Base-by-base conservation (phyloP, 225 moss, liverwort and hornwort genomes). In the Anthoceros angustus region DNA sequence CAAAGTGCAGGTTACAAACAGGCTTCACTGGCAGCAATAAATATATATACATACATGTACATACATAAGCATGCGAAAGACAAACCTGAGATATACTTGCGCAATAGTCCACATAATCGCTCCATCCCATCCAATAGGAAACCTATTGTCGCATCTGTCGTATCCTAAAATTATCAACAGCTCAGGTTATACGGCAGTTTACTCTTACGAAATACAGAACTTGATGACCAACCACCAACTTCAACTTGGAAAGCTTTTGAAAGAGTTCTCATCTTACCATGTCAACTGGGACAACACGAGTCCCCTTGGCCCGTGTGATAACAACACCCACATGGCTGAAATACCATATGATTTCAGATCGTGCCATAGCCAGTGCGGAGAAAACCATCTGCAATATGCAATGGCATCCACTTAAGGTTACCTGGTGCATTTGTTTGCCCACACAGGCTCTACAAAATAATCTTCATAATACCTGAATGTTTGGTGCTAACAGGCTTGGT, bases 101-200 rank as follows among this genome's bases (percentile, higher is more conserved):
- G 86, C 71, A 98, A 80, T 66, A 98, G 75, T 55, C 76, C 72
- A 61, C 83, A 70, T n/a, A 92, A 82, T 69, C 84, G 86, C 71
- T 98, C 98, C 86, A 98, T 89, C 62, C 98, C 98, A 80, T 98
- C 89, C 49, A 98, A 68, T 46, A 98, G 69, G 72, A 98, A 98
- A 15, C 98, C 98, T 69, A 98, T 87, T 40, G 92, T 98, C 55
- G 98, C 87, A 79, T 98, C 98, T 75, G 92, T 86, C 74, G 89
- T 98, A 70, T 98, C 98, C 87, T 90, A 78, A 80, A 76, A 41
- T 68, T 10, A 65, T 55, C 18, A 18, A 18, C 18, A 1, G 55
- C 23, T 18, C n/a, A 55, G n/a, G 14, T 12, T 48, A 48, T 2
- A 12, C 14, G 18, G 18, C 46, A 15, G 55, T 15, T 55, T 55